phyloP scores from a whole-genome alignment of 129 eudicot genomes.

The Flaveria bidentis region DNA sequence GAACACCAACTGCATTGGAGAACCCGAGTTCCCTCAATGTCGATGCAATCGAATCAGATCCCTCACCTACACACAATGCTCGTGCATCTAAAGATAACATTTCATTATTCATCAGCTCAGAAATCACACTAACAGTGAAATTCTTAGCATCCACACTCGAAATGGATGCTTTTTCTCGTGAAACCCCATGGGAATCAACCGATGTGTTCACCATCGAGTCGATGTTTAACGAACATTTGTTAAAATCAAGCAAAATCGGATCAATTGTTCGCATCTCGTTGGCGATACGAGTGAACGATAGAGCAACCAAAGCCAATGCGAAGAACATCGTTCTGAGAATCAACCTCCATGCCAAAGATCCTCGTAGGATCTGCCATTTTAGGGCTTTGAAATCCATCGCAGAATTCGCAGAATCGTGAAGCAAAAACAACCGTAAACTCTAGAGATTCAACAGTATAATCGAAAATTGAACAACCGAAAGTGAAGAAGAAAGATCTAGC shows the following conservation, averaged over 20 bases:
- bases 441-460: conserved; percentile 26
- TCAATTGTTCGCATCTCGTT: conserved; percentile 44
- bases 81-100: conserved; percentile 53
- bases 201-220: conserved; percentile 31
- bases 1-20: conserved; percentile 45
- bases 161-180: conserved; percentile 10
- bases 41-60: conserved; percentile 49
- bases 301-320: conserved; percentile 46
- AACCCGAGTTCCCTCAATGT: conserved; percentile 61
- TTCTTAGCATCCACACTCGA: conserved; percentile 43
- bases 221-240: conserved; percentile 50
- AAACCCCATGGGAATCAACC: neutral
- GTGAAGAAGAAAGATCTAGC: conserved; percentile 43
- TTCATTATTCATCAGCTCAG: conserved; percentile 63
- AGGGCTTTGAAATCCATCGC: conserved; percentile 54
- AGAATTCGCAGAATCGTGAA: neutral
- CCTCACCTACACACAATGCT: conserved; percentile 72
- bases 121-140: conserved; percentile 57
- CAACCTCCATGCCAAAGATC: conserved; percentile 64
- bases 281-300: conserved; percentile 57
- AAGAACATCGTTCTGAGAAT: conserved; percentile 54
- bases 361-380: conserved; percentile 70
- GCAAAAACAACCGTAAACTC: conserved; percentile 1
- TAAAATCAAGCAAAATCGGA: conserved; percentile 40
- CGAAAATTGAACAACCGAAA: conserved; percentile 33